Conservation (phyloP, 768 basidiomycete species). For the Macrolepiota fuliginosa region DNA sequence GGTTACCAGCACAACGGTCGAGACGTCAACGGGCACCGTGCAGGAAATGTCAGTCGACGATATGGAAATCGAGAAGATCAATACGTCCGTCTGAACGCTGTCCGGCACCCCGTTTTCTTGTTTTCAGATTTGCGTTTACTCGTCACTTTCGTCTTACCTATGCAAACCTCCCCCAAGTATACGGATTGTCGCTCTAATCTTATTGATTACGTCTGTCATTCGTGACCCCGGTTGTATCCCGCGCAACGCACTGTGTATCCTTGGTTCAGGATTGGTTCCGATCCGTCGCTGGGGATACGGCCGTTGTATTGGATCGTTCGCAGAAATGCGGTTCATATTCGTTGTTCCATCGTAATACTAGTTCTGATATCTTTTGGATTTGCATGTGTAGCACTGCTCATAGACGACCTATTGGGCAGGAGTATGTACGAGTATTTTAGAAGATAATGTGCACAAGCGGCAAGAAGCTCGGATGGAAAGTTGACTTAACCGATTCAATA, state of each 20-base stretch:
- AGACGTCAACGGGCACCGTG: neutral
- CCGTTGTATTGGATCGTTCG: neutral
- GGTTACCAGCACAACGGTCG: slow-evolving; percentile 2
- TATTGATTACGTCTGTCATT: slow-evolving; percentile 8
- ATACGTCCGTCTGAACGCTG: neutral
- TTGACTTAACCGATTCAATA: neutral
- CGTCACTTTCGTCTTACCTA: neutral
- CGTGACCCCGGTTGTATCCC: neutral
- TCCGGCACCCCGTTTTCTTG: neutral
- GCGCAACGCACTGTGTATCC: neutral
- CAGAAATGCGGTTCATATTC: slow-evolving; percentile 1
- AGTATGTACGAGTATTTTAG: slow-evolving; percentile 5
- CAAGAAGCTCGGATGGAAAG: neutral
- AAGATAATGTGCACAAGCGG: neutral
- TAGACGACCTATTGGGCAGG: neutral
- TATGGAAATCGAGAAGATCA: slow-evolving; percentile 6
- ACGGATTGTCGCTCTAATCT: slow-evolving; percentile 10
- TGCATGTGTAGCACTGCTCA: neutral
- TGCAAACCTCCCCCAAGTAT: slow-evolving; percentile 1
- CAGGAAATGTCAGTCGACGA: neutral
- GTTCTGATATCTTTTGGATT: slow-evolving; percentile 2
- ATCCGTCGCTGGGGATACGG: neutral
- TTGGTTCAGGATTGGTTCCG: neutral
- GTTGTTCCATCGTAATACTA: neutral
- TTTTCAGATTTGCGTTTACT: neutral